phyloP scores from a whole-genome alignment of 2,329 filamentous ascomycete genomes.

The Cladosporium halotolerans region DNA sequence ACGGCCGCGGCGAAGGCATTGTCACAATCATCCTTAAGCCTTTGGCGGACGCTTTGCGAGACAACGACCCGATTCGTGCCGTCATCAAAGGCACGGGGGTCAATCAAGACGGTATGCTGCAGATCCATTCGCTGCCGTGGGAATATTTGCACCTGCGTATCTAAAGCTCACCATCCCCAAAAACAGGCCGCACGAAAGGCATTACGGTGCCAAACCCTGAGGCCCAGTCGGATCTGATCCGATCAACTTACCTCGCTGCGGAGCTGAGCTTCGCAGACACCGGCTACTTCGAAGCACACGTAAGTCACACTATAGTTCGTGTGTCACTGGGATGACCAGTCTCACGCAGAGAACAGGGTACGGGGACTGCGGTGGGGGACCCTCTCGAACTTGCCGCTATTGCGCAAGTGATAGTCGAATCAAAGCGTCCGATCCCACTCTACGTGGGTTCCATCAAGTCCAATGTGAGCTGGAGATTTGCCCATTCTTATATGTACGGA shows the following conservation, averaged over 20 bases:
- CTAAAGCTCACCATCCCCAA: background rate
- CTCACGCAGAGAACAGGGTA: constrained; percentile 14
- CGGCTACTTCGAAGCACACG: background rate
- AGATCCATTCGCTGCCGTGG: background rate
- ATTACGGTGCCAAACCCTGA: constrained; percentile 23
- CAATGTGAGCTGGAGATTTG: background rate
- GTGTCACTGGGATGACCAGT: background rate
- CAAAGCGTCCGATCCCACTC: no score
- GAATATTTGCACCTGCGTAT: background rate
- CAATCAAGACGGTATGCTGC: background rate
- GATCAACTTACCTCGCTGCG: constrained; percentile 15
- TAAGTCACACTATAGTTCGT: no score
- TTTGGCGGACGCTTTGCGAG: constrained; percentile 13
- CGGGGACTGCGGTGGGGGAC: no score
- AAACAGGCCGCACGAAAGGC: no score
- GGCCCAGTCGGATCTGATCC: constrained; percentile 1
- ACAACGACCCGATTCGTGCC: constrained; percentile 16
- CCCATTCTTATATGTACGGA: background rate
- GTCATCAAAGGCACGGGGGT: background rate
- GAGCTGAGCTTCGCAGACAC: constrained; percentile 28
- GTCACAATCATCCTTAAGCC: constrained; percentile 25
- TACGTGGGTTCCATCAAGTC: background rate
- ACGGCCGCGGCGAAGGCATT: constrained; percentile 24
- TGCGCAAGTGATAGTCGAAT: no score
- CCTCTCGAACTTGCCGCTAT: no score